Evolutionary conservation across 345 rosid genomes (phyloP).

Genomic region (Mercurialis annua): DNA sequence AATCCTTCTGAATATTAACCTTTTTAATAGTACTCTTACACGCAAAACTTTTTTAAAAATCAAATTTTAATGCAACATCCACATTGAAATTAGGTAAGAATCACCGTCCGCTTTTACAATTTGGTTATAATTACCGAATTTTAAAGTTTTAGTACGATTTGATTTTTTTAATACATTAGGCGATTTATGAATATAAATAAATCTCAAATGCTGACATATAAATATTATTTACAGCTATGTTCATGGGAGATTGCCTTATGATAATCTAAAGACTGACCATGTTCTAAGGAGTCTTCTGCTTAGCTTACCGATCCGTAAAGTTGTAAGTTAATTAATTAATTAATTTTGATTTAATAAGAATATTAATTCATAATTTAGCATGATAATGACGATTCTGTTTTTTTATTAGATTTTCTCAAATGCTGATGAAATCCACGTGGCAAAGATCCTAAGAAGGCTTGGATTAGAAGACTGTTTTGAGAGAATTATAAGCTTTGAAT

Average conservation of each 20-base stretch:
- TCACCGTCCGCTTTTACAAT: no score
- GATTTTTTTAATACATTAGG: no score
- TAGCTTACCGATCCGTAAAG: slow-evolving; percentile 22
- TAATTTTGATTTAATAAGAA: not conserved
- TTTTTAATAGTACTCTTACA: no score
- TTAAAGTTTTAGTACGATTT: no score
- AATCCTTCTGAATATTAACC: no score
- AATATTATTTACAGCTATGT: slow-evolving; percentile 22
- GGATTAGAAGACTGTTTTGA: slow-evolving; percentile 78
- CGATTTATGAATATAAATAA: no score
- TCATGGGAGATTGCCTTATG: slow-evolving; percentile 26
- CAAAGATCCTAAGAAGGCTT: slow-evolving; percentile 44
- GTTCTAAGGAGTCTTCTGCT: slow-evolving; percentile 19
- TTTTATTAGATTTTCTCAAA: slow-evolving; percentile 66
- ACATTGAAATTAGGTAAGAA: no score
- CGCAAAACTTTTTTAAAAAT: no score
- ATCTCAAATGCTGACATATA: no score
- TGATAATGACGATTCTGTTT: not conserved
- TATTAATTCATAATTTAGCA: not conserved
- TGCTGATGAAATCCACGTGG: slow-evolving; percentile 58
- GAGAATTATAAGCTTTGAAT: slow-evolving; percentile 77
- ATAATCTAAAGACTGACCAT: slow-evolving; percentile 25
- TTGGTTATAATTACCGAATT: no score
- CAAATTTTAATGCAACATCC: no score
- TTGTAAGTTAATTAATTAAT: slow-evolving; percentile 9